Base-by-base conservation (phyloP, 352 stramenopile genomes). In the Discostella stelligera region DNA sequence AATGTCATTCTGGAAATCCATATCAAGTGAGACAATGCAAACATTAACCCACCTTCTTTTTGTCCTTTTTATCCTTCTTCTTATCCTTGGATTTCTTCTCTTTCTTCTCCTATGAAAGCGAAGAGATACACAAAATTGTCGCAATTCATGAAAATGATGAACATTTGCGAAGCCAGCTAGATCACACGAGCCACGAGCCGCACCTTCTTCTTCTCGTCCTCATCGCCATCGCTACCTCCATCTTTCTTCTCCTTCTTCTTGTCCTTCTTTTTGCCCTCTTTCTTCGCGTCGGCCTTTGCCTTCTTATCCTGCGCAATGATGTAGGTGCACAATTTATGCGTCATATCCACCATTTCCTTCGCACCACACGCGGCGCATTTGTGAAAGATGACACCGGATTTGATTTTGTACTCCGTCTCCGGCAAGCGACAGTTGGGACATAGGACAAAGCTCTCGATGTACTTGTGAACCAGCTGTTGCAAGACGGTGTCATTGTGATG, bases 351-450 rank as follows among this genome's bases (percentile, higher is more conserved):
- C 48, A 95, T 94, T 71, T 98, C 95, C 23, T 98, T 97, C 7
- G 93, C 94, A 50, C 97, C 97, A 90, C 97, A 99, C 10, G 97
- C 97, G 71, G 96, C 94, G 87, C 97, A 99, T 80, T 98, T 98
- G 90, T 99, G 97, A 80, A 91, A 98, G 80, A 99, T 98, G 48
- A 94, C 87, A 53, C 92, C 94, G 50, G 93, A 94, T 91, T 99
- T 99, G 81, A 99, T 98, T 85, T 98, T 98, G 91, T 99, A 98
- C 71, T 98, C 96, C 10, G 97, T 99, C 89, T 99, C 97, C 0
- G 97, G 97, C 18, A 99, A 90, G 63, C 94, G 87, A 89, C 97
- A 99, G 53, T 92, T 90, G 14, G 96, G 96, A 79, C 97, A 99
- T 10, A 99, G 84, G 49, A 99, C 97, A 76, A 99, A 99, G 25